These are phyloP conservation scores for Mycosphaerella sp. DNA, from an alignment of 2,329 filamentous ascomycete genomes.

Conservation along the genomic window DNA sequence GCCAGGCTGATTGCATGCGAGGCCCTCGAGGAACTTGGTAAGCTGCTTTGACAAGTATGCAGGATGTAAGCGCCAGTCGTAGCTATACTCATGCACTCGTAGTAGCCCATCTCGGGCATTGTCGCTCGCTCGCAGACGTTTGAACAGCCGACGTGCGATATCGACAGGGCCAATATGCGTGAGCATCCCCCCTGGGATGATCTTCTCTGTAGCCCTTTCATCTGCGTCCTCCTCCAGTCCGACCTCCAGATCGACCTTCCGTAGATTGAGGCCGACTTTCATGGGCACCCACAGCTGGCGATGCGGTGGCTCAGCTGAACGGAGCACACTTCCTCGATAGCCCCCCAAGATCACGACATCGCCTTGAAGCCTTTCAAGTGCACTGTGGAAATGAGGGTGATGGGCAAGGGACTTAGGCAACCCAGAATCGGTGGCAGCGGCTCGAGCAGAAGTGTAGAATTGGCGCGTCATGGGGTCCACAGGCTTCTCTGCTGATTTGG, in stretches of 20 bases:
- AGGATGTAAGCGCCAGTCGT: conserved; percentile 89
- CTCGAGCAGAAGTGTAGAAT: conserved; percentile 22
- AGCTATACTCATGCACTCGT: conserved; percentile 83
- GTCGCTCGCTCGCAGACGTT: conserved; percentile 64
- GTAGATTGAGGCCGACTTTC: conserved; percentile 84
- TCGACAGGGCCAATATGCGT: conserved; percentile 87
- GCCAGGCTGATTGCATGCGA: conserved; percentile 65
- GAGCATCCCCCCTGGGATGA: conserved; percentile 82
- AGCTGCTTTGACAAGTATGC: conserved; percentile 65
- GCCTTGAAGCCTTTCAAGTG: conserved; percentile 64
- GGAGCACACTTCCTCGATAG: conserved; percentile 82
- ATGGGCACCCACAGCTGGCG: conserved; percentile 92
- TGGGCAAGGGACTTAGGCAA: conserved; percentile 28
- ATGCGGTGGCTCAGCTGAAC: conserved; percentile 72
- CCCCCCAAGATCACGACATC: conserved; percentile 86
- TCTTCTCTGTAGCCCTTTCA: conserved; percentile 71
- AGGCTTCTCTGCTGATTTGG: conserved; percentile 13
- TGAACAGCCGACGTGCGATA: conserved; percentile 75
- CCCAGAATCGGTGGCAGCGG: conserved; percentile 18
- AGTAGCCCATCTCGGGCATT: conserved; percentile 66
- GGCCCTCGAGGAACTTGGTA: conserved; percentile 62
- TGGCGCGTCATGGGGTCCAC: conserved; percentile 26
- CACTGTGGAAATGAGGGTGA: conserved; percentile 48
- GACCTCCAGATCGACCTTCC: conserved; percentile 86
- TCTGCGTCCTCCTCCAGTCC: conserved; percentile 73